Evolutionary conservation across 495 filamentous ascomycete species (phyloP).

Genomic region (Parathielavia appendiculata): DNA sequence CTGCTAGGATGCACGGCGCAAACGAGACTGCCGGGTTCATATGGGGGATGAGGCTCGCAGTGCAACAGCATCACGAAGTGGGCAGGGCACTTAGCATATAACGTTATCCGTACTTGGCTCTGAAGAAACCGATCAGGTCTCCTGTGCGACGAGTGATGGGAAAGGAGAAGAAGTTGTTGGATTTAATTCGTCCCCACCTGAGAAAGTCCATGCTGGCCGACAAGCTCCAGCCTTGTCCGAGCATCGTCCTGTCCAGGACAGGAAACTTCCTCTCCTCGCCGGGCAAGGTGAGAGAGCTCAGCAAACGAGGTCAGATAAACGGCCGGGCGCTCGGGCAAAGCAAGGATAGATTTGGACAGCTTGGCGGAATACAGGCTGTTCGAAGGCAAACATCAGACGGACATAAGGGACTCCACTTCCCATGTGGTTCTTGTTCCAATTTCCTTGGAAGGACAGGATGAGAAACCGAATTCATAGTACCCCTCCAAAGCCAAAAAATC

Average conservation of each 20-base stretch:
- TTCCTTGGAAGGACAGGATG: slow-evolving; percentile 3
- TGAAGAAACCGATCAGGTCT: not conserved
- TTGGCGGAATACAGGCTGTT: not conserved
- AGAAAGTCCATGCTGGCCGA: not conserved
- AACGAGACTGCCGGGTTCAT: not conserved
- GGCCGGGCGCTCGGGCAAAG: not conserved
- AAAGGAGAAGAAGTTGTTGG: not conserved
- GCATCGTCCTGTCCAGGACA: no score
- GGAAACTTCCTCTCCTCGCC: not conserved
- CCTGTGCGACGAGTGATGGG: not conserved
- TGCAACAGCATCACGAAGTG: not conserved
- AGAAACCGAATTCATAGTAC: not conserved
- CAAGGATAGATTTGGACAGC: not conserved
- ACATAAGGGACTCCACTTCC: not conserved
- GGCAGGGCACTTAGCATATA: not conserved
- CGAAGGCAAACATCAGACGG: slow-evolving; percentile 2
- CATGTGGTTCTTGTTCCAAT: not conserved
- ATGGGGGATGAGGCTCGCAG: not conserved
- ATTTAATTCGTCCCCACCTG: not conserved
- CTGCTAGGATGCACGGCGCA: not conserved
- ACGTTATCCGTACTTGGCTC: not conserved
- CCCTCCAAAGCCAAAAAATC: slow-evolving; percentile 3
- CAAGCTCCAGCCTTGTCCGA: not conserved
- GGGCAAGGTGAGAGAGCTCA: not conserved
- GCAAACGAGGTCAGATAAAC: not conserved